These are phyloP conservation scores for Schizochytrium sp. DNA, from an alignment of 108 stramenopile species.

Conservation along the genomic window DNA sequence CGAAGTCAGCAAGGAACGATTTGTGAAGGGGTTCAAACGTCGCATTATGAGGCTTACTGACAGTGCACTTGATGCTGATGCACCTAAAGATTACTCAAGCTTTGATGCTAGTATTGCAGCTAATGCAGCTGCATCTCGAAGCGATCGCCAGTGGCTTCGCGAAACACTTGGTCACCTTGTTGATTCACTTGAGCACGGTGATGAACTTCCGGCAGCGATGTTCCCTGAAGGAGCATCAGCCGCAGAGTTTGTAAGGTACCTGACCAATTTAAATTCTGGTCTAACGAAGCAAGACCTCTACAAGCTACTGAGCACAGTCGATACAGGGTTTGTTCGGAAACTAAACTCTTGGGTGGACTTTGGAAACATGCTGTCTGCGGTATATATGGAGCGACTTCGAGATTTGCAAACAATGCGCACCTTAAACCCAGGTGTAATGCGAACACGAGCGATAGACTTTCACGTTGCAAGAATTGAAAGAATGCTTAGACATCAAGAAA, in stretches of 20 bases:
- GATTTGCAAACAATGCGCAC: background rate
- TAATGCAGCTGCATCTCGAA: background rate
- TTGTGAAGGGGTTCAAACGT: background rate
- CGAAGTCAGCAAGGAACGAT: slow-evolving; percentile 17
- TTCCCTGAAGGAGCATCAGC: slow-evolving; percentile 34
- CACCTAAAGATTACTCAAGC: background rate
- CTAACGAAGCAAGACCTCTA: slow-evolving; percentile 37
- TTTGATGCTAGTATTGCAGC: background rate
- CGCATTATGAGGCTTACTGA: slow-evolving; percentile 9
- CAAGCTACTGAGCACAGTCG: slow-evolving; percentile 23
- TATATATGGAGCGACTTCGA: slow-evolving; percentile 35
- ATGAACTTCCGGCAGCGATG: background rate
- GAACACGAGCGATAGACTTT: slow-evolving; percentile 6
- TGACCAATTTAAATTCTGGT: background rate
- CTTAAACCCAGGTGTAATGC: background rate
- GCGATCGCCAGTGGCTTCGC: slow-evolving; percentile 17
- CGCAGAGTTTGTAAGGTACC: slow-evolving; percentile 14
- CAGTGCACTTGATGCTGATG: background rate
- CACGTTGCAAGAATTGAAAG: slow-evolving; percentile 11
- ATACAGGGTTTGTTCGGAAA: slow-evolving; percentile 32
- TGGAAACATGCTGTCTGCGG: slow-evolving; percentile 13
- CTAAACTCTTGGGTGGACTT: slow-evolving; percentile 16
- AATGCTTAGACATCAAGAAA: slow-evolving; percentile 10
- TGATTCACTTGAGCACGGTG: background rate
- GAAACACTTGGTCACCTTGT: background rate